These are phyloP conservation scores for Stephanocyclus meneghinianus DNA, from an alignment of 352 stramenopile genomes.

Conservation along the genomic window DNA sequence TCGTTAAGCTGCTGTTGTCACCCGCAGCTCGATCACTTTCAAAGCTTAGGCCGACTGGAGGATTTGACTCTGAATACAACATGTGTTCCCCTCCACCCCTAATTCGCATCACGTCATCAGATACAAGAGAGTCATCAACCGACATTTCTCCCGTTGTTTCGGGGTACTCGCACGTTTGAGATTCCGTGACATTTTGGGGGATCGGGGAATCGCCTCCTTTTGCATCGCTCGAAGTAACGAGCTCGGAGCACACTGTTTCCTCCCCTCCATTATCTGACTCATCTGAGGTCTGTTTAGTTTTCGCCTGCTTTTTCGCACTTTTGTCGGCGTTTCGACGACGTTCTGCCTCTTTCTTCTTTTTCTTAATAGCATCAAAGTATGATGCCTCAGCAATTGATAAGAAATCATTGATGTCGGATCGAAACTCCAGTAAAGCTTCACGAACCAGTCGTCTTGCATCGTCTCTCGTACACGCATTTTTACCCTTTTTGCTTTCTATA, in stretches of 20 bases:
- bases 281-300: not conserved
- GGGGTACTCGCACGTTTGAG: constrained; percentile 4
- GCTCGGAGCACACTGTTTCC: constrained; percentile 4
- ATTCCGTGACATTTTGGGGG: not conserved
- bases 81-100: constrained; percentile 42
- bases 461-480: constrained; percentile 43
- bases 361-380: constrained; percentile 22
- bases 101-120: constrained; percentile 41
- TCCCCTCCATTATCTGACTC: not conserved
- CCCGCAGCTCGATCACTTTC: no score
- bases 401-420: constrained; percentile 65
- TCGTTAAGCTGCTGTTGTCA: no score
- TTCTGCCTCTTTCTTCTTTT: constrained; percentile 38
- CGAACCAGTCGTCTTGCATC: constrained; percentile 63
- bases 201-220: not conserved
- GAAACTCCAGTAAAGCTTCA: constrained; percentile 66
- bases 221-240: not conserved
- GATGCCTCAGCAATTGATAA: constrained; percentile 46
- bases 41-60: not conserved
- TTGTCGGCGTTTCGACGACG: constrained; percentile 26
- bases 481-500: constrained; percentile 32
- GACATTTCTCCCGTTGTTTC: not conserved
- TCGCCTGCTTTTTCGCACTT: constrained; percentile 23
- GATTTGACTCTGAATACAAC: constrained; percentile 8
- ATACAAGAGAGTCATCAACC: constrained; percentile 6